phyloP scores from a whole-genome alignment of 129 eudicot genomes.

The Scalesia atractyloides region DNA sequence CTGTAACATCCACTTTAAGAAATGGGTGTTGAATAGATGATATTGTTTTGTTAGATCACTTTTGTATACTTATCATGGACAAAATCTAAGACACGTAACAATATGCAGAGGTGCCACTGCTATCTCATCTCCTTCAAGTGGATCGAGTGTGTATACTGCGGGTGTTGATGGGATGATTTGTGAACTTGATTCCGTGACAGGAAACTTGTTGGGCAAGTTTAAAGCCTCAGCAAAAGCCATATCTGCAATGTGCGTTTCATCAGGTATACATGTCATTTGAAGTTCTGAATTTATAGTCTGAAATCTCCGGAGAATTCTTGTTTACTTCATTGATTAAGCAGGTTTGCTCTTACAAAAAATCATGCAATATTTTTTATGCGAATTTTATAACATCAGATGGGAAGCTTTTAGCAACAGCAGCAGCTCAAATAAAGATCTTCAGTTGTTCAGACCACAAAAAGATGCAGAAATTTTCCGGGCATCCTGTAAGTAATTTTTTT shows the following conservation, averaged over 20 bases:
- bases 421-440: conserved; percentile 83
- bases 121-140: conserved; percentile 58
- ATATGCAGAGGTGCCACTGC: conserved; percentile 80
- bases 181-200: conserved; percentile 72
- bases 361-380: conserved; percentile 35
- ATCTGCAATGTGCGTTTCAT: conserved; percentile 72
- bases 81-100: conserved; percentile 11
- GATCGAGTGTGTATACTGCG: conserved; percentile 71
- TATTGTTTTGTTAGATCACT: conserved; percentile 3
- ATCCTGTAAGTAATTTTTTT: conserved; percentile 63
- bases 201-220: conserved; percentile 71
- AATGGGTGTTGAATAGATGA: background rate
- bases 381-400: conserved; percentile 59
- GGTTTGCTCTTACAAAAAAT: background rate
- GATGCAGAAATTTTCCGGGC: conserved; percentile 94
- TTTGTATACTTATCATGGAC: background rate
- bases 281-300: conserved; percentile 1
- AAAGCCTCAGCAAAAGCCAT: conserved; percentile 79
- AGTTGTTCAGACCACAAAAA: conserved; percentile 65
- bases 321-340: background rate
- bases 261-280: conserved; percentile 45
- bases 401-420: conserved; percentile 79
- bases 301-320: background rate
- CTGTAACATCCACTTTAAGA: background rate
- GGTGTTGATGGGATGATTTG: conserved; percentile 95